A percentile compares a stretch with the other conserved stretches of the same genome.
phyloP scores from a whole-genome alignment of 352 stramenopile genomes.

The Globisporangium takayamanum region DNA sequence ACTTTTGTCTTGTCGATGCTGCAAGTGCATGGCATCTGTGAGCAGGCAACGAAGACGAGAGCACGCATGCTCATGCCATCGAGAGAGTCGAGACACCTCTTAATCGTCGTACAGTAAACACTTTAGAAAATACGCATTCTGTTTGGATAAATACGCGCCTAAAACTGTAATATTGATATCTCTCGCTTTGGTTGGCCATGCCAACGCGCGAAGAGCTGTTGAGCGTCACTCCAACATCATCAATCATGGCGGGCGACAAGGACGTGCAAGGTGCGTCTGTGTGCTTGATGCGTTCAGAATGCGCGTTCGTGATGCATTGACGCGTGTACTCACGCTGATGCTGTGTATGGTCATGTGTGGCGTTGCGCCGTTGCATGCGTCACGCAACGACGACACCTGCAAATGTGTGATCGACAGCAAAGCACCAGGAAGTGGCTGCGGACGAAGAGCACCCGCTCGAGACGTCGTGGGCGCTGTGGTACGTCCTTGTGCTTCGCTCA shows the following conservation, averaged over 20 bases:
- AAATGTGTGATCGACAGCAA: constrained; percentile 3
- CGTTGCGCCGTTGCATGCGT: not conserved
- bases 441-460: constrained; percentile 81
- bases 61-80: too few species aligned
- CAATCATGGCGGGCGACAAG: constrained; percentile 12
- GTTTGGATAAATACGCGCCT: not conserved
- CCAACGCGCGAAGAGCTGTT: constrained; percentile 13
- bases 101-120: too few species aligned
- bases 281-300: not conserved
- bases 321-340: not conserved
- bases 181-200: constrained; percentile 8
- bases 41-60: too few species aligned
- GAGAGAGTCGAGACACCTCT: too few species aligned
- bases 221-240: constrained; percentile 4
- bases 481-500: constrained; percentile 8
- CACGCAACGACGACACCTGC: not conserved
- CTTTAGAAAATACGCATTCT: not conserved
- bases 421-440: constrained; percentile 13
- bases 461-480: constrained; percentile 88
- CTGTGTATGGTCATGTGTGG: not conserved
- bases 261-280: constrained; percentile 11
- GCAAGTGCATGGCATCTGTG: too few species aligned
- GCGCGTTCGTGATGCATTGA: not conserved
- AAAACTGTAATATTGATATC: not conserved
- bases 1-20: too few species aligned